A percentile compares a stretch with the other conserved stretches of the same genome.
These are phyloP conservation scores for Rhizopus sp. DNA, from an alignment of 371 early-diverging fungal species.

Conservation along the genomic window DNA sequence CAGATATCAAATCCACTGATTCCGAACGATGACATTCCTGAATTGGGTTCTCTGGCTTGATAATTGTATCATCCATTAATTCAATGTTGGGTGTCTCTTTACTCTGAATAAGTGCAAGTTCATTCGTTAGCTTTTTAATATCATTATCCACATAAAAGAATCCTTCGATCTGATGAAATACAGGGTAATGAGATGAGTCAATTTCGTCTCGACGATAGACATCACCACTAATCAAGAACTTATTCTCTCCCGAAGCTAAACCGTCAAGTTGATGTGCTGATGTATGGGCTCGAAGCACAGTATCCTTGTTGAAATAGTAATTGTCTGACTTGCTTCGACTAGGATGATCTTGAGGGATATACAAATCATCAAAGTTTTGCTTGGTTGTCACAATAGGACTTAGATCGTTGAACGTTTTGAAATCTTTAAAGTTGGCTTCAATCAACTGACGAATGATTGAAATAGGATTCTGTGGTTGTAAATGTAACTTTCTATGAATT, in stretches of 20 bases:
- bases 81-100: constrained; percentile 51
- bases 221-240: constrained; percentile 89
- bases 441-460: constrained; percentile 83
- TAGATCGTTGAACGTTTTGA: constrained; percentile 64
- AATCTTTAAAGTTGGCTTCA: constrained; percentile 69
- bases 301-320: constrained; percentile 85
- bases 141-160: constrained; percentile 61
- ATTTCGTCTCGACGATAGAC: constrained; percentile 98
- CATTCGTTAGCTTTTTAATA: constrained; percentile 19
- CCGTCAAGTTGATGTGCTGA: constrained; percentile 92
- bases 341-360: constrained; percentile 83
- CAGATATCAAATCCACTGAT: constrained; percentile 55
- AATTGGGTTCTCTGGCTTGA: constrained; percentile 58
- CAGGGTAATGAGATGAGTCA: constrained; percentile 94
- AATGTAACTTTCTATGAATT: constrained; percentile 76
- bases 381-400: constrained; percentile 81
- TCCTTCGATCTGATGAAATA: constrained; percentile 98
- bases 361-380: constrained; percentile 93
- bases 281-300: constrained; percentile 91
- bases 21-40: constrained; percentile 58
- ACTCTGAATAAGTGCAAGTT: constrained; percentile 21
- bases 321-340: constrained; percentile 85
- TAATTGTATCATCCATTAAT: constrained; percentile 56
- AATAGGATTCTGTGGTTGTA: constrained; percentile 85
- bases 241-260: constrained; percentile 51